Evolutionary conservation across 352 stramenopile genomes (phyloP), one percentile per base, ranked within the genome.

Genomic region (Phytophthora syringae): DNA sequence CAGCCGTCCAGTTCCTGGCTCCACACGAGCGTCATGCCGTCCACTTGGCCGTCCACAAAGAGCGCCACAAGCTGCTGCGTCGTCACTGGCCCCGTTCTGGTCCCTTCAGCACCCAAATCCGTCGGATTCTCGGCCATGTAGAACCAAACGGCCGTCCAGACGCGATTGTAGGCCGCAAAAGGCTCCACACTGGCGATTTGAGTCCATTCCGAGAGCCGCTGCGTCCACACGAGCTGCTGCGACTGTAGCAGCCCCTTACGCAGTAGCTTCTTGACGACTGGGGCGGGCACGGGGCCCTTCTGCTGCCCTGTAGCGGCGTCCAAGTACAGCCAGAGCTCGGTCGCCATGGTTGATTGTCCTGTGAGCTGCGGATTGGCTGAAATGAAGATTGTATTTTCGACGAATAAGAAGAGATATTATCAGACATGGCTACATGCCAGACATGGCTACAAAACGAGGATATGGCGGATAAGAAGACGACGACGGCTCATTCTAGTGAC

Each of bases 1-100:
- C 80, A 90, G 16, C 61, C 64, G 30, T 69, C 27, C 44, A 92
- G 70, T 27, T 79, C 63, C 47, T 80, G 64, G 16, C 50, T 80
- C 84, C 84, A 92, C 7, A 92, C 78, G 34, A 92, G 68, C 59
- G 84, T 92, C 72, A 92, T 79, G 27, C 84, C 84, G 60, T 92
- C 84, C 27, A 91, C 66, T 43, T 86, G 66, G 49, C 82, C 84
- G 27, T 90, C 74, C 52, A 86, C 63, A 67, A 92, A 92, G 30
- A 89, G 70, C 13, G 56, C 42, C 24, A 89, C 58, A 12, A 92
- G 77, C 44, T 86, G 68, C 43, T 85, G 66, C 5, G 84, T 92
- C 37, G 53, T 76, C 40, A 87, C 58, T 10, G 84, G 84, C 0
- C 84, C 82, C 5, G 45, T 70, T 12, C 71, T 67, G 7, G 54